Conservation (phyloP, 2,329 filamentous ascomycete species). For the Xylaria digitata region DNA sequence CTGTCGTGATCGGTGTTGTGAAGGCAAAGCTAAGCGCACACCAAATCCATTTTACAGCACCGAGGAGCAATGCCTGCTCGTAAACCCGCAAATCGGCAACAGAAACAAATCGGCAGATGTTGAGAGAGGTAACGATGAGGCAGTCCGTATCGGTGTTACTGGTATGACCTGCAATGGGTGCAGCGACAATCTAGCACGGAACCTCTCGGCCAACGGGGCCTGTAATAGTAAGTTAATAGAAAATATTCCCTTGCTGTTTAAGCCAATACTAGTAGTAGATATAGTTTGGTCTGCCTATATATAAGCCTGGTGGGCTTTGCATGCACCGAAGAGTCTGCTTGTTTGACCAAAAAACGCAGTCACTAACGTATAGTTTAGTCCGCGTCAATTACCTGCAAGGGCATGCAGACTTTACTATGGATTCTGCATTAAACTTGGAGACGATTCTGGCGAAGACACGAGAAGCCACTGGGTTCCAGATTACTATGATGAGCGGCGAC, state of each 20-base stretch:
- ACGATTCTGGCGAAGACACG: slow-evolving; percentile 23
- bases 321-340: not conserved
- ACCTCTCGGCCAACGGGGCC: slow-evolving; percentile 28
- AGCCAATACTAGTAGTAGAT: no score
- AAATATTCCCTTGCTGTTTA: not conserved
- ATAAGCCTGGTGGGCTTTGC: no score
- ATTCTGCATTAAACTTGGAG: slow-evolving; percentile 13
- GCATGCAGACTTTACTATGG: slow-evolving; percentile 30
- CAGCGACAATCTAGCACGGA: slow-evolving; percentile 31
- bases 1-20: slow-evolving; percentile 18
- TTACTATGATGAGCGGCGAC: slow-evolving; percentile 23
- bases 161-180: slow-evolving; percentile 38
- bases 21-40: not conserved
- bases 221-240: slow-evolving; percentile 29
- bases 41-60: slow-evolving; percentile 1
- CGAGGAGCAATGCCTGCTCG: slow-evolving; percentile 9
- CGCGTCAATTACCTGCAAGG: slow-evolving; percentile 35
- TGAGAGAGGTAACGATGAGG: slow-evolving; percentile 13
- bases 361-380: slow-evolving; percentile 27
- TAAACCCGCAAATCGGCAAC: not conserved
- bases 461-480: slow-evolving; percentile 33
- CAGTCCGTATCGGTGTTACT: slow-evolving; percentile 29
- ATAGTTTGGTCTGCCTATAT: not conserved
- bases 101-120: not conserved
- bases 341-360: not conserved